Evolutionary conservation across 2,329 filamentous ascomycete genomes (phyloP), one percentile per base, ranked within the genome.

Genomic region (Trichophyton verrucosum): DNA sequence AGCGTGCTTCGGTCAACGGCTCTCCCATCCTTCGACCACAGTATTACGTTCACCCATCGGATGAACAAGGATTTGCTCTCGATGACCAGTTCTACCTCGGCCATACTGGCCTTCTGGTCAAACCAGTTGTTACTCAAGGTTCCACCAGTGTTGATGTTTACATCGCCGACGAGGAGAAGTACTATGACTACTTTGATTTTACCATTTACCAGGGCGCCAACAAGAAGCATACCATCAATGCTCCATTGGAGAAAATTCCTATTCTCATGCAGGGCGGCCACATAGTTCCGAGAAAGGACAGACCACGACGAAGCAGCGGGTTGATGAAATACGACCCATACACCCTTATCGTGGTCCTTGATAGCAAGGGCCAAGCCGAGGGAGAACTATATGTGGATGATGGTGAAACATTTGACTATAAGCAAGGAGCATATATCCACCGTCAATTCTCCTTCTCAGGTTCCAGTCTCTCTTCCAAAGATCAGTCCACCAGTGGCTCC

Each of bases 181-280:
- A 99, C 74, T 99, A 91, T 70, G 89, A 97, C 75, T 99, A 99
- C 77, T 95, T 94, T 71, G 89, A 89, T 68, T 96, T 90, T 76
- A 84, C 86, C 47, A 78, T 84, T 49, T 84, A 95, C 70, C 86
- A 85, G 22, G 82, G 86, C 24, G 84, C 86, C 64, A 88, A 89
- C 65, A 86, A 87, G 72, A 77, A 76, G 44, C 79, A 89, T 63
- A 87, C 82, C 0, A 78, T 96, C 42, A 75, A 83, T 0, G 89
- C 92, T 0, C 89, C 91, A 0, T 80, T 97, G 2, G 88, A 96
- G 61, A 89, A 86, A 68, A 88, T 96, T 17, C 92, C 94, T 0
- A 76, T 99, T 13, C 80, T 99, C 51, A 94, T 97, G 87, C 90
- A 88, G 66, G 92, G 90, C 55, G 94, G 94, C 1, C 89, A 97